Base-by-base conservation (phyloP, 768 basidiomycete species). In the Pleurotus djamor region DNA sequence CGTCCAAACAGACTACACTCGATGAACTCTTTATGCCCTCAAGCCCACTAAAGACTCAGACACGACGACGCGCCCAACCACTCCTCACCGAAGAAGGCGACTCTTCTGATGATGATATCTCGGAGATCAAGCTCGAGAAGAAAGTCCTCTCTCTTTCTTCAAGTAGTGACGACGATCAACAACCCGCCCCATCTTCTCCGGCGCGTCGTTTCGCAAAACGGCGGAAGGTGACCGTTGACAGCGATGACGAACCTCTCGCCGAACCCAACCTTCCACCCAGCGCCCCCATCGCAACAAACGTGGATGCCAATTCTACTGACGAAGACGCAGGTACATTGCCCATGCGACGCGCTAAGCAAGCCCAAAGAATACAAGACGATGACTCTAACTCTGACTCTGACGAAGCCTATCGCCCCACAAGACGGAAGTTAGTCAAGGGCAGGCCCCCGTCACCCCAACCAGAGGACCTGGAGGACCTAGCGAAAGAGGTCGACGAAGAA, bases 401-500 rank as follows among this genome's bases (percentile, higher is more conserved):
- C n/a, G 74, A 76, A 43, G 58, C 65, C 3, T 67, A 62, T 43
- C 73, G 75, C 21, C 63, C 57, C 52, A 73, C 65, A 59, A 72
- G 69, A 48, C 74, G 76, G 44, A 79, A 78, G 65, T 64, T 81
- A 14, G 65, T 77, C 56, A 82, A 77, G 67, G 79, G 78, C 17
- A 73, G 78, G 63, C 77, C 79, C 34, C 71, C 72, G 6, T 74
- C 76, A 4, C 79, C 74, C 4, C 75, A 77, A 16, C 68, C 74
- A 21, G 79, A 76, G 17, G 67, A 70, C 52, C 60, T 75, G 32
- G 69, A 68, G 7, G 75, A 81, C 33, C 81, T 84, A 63, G 74
- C 88, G 6, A 81, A 87, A 48, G 74, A 81, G 74, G 74, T 52
- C 4, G 82, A 88, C 48, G 75, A 81, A 74, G 75, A 84, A 61